Evolutionary conservation across 257 asterid species (phyloP).

Genomic region (Gentiana straminea): DNA sequence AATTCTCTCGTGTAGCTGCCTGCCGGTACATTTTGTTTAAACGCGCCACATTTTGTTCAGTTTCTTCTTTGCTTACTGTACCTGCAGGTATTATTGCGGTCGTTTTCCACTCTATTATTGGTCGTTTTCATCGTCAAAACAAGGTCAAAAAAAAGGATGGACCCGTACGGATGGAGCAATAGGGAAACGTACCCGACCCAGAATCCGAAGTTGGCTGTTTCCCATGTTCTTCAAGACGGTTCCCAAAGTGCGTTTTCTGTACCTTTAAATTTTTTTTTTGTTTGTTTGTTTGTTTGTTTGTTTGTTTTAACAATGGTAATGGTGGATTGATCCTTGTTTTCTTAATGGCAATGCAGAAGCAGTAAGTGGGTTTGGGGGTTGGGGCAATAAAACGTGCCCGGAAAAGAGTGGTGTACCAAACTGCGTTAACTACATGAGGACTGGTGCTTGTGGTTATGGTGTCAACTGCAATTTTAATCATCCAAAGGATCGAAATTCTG

Average conservation of each 20-base stretch:
- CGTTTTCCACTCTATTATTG: background rate
- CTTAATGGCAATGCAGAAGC: slow-evolving; percentile 35
- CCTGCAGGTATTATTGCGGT: background rate
- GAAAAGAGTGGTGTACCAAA: slow-evolving; percentile 64
- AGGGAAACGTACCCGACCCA: slow-evolving; percentile 32
- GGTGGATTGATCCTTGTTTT: slow-evolving; percentile 9
- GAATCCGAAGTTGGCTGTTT: slow-evolving; percentile 32
- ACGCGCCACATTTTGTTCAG: background rate
- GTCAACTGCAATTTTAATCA: slow-evolving; percentile 79
- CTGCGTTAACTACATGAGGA: slow-evolving; percentile 64
- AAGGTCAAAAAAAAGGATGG: slow-evolving; percentile 25
- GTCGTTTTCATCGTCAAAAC: too few species aligned
- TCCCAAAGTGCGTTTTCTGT: slow-evolving; percentile 33
- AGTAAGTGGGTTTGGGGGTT: slow-evolving; percentile 40
- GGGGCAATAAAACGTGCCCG: slow-evolving; percentile 58
- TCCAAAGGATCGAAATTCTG: slow-evolving; percentile 63
- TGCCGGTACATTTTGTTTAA: too few species aligned
- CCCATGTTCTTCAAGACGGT: slow-evolving; percentile 17
- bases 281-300: slow-evolving; percentile 4
- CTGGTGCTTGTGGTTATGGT: slow-evolving; percentile 80
- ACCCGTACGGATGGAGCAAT: slow-evolving; percentile 30
- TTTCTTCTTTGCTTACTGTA: background rate
- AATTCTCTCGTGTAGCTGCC: too few species aligned
- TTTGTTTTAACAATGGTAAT: slow-evolving; percentile 2
- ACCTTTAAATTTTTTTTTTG: slow-evolving; percentile 4